A percentile compares a stretch with the other conserved stretches of the same genome.
phyloP scores from a whole-genome alignment of 2,329 filamentous ascomycete species.

The Cladosporium sp. region DNA sequence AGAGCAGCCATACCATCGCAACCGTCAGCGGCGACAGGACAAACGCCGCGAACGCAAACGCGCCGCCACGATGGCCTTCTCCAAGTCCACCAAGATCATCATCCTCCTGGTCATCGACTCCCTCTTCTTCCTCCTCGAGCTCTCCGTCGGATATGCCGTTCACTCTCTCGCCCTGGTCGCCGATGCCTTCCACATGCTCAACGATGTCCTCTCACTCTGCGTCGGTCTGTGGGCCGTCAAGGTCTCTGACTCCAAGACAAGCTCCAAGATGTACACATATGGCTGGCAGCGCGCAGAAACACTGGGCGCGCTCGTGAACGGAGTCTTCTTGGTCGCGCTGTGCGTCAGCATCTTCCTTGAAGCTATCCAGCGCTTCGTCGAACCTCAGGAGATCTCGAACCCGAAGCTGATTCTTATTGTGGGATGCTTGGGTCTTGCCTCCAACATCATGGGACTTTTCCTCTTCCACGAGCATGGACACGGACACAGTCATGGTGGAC shows the following conservation, averaged over 20 bases:
- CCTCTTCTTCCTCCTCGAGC: constrained; percentile 84
- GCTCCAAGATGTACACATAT: constrained; percentile 89
- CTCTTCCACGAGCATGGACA: constrained; percentile 92
- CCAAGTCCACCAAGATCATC: constrained; percentile 86
- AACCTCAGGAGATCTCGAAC: constrained; percentile 81
- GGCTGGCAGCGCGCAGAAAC: constrained; percentile 98
- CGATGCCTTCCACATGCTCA: constrained; percentile 98
- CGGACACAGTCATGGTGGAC: constrained; percentile 48
- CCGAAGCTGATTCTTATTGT: constrained; percentile 86
- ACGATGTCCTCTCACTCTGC: constrained; percentile 90
- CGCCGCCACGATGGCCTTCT: constrained; percentile 66
- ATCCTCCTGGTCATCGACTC: constrained; percentile 89
- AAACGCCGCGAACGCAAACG: background rate
- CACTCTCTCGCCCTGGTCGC: constrained; percentile 90
- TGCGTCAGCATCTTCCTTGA: constrained; percentile 96
- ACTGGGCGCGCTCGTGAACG: constrained; percentile 91
- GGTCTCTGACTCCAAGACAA: constrained; percentile 74
- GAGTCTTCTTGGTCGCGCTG: constrained; percentile 92
- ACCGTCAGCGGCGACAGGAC: constrained; percentile 6
- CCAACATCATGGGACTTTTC: constrained; percentile 83
- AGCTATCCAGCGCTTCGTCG: constrained; percentile 84
- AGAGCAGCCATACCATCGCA: background rate
- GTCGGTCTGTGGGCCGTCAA: constrained; percentile 95
- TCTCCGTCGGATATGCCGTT: constrained; percentile 79
- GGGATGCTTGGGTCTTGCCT: constrained; percentile 76